Percentiles rank a stretch among this genome's conserved stretches.
phyloP scores from a whole-genome alignment of 2,329 filamentous ascomycete species.

The Pseudocercospora eumusae region DNA sequence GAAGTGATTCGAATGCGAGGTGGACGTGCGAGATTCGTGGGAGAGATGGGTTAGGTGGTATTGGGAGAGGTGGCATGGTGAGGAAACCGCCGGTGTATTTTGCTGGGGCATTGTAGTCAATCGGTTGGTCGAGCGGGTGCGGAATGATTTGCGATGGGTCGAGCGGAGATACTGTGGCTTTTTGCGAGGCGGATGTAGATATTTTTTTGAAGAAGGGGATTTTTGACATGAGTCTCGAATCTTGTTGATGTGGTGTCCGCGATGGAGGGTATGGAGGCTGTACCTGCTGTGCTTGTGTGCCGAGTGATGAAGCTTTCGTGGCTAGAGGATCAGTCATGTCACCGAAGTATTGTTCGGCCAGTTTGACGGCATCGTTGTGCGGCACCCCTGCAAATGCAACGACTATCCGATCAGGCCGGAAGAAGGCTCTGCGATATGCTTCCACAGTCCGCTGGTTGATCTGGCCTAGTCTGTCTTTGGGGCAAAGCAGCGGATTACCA shows the following conservation, averaged over 20 bases:
- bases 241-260: constrained; percentile 50
- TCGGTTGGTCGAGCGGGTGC: constrained; percentile 48
- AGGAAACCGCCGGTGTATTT: constrained; percentile 95
- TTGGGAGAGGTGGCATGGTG: constrained; percentile 76
- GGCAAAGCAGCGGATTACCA: constrained; percentile 89
- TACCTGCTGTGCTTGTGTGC: constrained; percentile 33
- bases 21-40: constrained; percentile 89
- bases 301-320: constrained; percentile 36
- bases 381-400: constrained; percentile 92
- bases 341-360: constrained; percentile 85
- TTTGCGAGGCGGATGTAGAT: constrained; percentile 69
- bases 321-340: constrained; percentile 63
- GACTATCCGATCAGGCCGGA: constrained; percentile 85
- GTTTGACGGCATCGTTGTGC: constrained; percentile 73
- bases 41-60: constrained; percentile 72
- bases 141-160: constrained; percentile 49
- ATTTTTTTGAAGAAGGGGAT: constrained; percentile 89
- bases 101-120: constrained; percentile 65
- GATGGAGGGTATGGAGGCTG: constrained; percentile 37
- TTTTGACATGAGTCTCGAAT: constrained; percentile 73
- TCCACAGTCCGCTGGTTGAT: constrained; percentile 75
- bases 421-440: constrained; percentile 80
- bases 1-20: constrained; percentile 90
- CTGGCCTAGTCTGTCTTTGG: constrained; percentile 72
- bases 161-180: constrained; percentile 59